These are phyloP conservation scores for Candida broadrunensis DNA, from an alignment of 805 yeast genomes.

Conservation along the genomic window DNA sequence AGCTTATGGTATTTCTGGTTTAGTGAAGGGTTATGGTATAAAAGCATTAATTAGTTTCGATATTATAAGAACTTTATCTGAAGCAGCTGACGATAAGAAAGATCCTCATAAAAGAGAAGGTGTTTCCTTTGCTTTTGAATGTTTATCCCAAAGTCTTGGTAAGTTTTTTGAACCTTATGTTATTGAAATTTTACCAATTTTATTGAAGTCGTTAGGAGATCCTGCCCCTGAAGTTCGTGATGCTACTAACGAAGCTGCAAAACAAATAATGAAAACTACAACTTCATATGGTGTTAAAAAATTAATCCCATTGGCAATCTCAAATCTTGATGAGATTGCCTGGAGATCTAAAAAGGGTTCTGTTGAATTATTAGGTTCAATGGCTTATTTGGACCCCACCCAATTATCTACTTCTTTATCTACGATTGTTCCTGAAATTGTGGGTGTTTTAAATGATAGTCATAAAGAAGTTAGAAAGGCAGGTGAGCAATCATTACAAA, in stretches of 20 bases:
- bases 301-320: conserved; percentile 86
- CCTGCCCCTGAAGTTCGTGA: conserved; percentile 79
- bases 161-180: conserved; percentile 90
- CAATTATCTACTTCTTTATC: conserved; percentile 89
- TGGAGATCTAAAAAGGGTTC: conserved; percentile 98
- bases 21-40: conserved; percentile 88
- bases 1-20: conserved; percentile 93
- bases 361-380: conserved; percentile 91
- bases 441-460: conserved; percentile 88
- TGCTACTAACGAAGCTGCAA: conserved; percentile 85
- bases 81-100: conserved; percentile 86
- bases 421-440: conserved; percentile 92
- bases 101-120: conserved; percentile 76
- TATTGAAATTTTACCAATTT: conserved; percentile 78
- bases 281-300: conserved; percentile 90
- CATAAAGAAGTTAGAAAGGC: conserved; percentile 97
- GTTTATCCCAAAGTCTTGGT: conserved; percentile 74
- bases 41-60: conserved; percentile 72
- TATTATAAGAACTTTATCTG: conserved; percentile 67
- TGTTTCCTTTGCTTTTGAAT: conserved; percentile 82
- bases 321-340: conserved; percentile 79
- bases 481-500: conserved; percentile 81
- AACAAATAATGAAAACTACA: conserved; percentile 83
- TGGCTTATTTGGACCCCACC: conserved; percentile 96
- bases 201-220: conserved; percentile 84